Evolutionary conservation across 257 asterid species (phyloP).

Genomic region (Henckelia pumila): DNA sequence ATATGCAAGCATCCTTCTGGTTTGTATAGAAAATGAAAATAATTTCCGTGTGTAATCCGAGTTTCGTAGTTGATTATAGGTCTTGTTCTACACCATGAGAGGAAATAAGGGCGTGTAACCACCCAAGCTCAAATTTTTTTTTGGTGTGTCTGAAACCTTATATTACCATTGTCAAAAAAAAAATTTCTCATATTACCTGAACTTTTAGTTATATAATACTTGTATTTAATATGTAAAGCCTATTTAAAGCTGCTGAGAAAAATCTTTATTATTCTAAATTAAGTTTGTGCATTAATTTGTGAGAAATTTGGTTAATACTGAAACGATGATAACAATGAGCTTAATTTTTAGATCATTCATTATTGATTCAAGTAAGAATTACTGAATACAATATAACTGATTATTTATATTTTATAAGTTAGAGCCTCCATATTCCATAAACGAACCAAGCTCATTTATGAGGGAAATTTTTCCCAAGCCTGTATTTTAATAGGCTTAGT

Average conservation of each 20-base stretch:
- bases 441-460: not conserved
- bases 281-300: not conserved
- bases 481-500: not conserved
- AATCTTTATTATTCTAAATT: not conserved
- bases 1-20: constrained; percentile 95
- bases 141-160: not conserved
- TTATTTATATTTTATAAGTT: too few relatives aligned
- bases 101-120: not conserved
- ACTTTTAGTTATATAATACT: too few relatives aligned
- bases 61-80: not conserved
- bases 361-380: too few relatives aligned
- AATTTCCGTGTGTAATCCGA: not conserved
- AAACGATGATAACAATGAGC: not conserved
- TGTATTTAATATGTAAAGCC: too few relatives aligned
- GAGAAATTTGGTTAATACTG: not conserved
- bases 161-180: too few relatives aligned
- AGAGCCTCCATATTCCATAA: too few relatives aligned
- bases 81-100: constrained; percentile 1
- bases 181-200: too few relatives aligned
- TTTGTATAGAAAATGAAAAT: constrained; percentile 32
- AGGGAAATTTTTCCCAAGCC: not conserved
- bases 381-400: not conserved
- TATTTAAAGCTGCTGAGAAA: not conserved
- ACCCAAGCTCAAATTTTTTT: too few relatives aligned
- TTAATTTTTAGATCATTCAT: not conserved